Percentiles rank a stretch among this genome's conserved stretches.
Evolutionary conservation across 2,329 filamentous ascomycete species (phyloP).

Genomic region (Calonectria multiphialidica): DNA sequence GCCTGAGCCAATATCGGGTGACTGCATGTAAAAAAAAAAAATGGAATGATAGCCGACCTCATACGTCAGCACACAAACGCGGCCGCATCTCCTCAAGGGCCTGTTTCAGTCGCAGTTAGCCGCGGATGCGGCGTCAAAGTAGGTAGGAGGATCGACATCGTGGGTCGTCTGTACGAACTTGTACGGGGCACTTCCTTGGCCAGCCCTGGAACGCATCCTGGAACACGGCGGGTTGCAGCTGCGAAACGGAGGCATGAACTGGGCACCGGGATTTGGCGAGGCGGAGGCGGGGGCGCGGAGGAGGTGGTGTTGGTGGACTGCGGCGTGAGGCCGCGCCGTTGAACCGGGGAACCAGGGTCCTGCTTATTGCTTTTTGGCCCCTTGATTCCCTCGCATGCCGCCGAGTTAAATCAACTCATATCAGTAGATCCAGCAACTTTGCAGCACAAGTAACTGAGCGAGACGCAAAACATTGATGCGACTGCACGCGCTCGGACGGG

Average conservation of each 20-base stretch:
- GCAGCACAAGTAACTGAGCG: not conserved
- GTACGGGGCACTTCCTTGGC: slow-evolving; percentile 9
- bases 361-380: slow-evolving; percentile 27
- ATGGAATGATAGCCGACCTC: not conserved
- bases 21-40: slow-evolving; percentile 10
- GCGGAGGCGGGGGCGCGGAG: slow-evolving; percentile 19
- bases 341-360: slow-evolving; percentile 20
- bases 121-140: slow-evolving; percentile 34
- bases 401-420: not conserved
- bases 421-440: not conserved
- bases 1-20: not conserved
- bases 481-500: slow-evolving; percentile 5
- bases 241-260: slow-evolving; percentile 36
- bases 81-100: not conserved
- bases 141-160: slow-evolving; percentile 39
- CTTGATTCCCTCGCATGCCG: not conserved
- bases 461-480: slow-evolving; percentile 10
- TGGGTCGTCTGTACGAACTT: slow-evolving; percentile 19
- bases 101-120: slow-evolving; percentile 18
- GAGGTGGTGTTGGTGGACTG: slow-evolving; percentile 37
- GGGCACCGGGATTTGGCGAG: slow-evolving; percentile 2
- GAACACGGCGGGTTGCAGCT: slow-evolving; percentile 29
- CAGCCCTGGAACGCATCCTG: slow-evolving; percentile 32
- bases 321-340: slow-evolving; percentile 35
- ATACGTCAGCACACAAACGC: not conserved